phyloP scores from a whole-genome alignment of 129 eudicot genomes.

The Heracleum sosnowskyi region DNA sequence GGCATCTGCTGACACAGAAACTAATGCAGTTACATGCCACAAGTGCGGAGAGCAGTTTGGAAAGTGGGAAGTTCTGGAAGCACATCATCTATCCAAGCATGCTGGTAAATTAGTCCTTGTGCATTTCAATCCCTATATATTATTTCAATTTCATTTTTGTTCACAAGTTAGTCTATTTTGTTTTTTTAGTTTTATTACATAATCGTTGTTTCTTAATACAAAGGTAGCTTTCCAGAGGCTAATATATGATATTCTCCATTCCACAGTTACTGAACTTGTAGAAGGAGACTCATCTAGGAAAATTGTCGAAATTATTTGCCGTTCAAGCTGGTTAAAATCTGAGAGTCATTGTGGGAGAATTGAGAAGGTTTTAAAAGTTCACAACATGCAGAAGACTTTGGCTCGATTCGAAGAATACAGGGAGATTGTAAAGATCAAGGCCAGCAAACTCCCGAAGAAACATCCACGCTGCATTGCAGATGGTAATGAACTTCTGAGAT shows the following conservation, averaged over 20 bases:
- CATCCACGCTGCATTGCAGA: slow-evolving; percentile 92
- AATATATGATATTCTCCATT: not conserved
- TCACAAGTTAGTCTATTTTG: not conserved
- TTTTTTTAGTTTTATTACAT: not conserved
- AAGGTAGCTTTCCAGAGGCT: not conserved
- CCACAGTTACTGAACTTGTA: slow-evolving; percentile 66
- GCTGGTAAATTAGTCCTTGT: slow-evolving; percentile 24
- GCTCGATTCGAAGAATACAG: slow-evolving; percentile 77
- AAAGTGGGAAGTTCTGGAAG: slow-evolving; percentile 68
- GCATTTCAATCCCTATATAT: not conserved
- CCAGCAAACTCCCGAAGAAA: slow-evolving; percentile 75
- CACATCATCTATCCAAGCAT: slow-evolving; percentile 64
- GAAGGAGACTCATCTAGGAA: slow-evolving; percentile 90
- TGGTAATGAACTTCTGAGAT: slow-evolving; percentile 77
- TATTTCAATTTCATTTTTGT: not conserved
- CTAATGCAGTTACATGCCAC: slow-evolving; percentile 50
- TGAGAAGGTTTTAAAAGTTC: slow-evolving; percentile 73
- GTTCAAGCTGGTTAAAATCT: slow-evolving; percentile 72
- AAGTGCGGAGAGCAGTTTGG: slow-evolving; percentile 72
- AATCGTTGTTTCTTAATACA: not conserved
- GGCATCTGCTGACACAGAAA: slow-evolving; percentile 36
- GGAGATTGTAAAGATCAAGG: slow-evolving; percentile 68
- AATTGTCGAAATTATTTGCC: slow-evolving; percentile 84
- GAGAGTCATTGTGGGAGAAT: slow-evolving; percentile 63
- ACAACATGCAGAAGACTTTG: slow-evolving; percentile 77